Base-by-base conservation (phyloP, 2,329 filamentous ascomycete genomes). In the Trichoderma atroviride region DNA sequence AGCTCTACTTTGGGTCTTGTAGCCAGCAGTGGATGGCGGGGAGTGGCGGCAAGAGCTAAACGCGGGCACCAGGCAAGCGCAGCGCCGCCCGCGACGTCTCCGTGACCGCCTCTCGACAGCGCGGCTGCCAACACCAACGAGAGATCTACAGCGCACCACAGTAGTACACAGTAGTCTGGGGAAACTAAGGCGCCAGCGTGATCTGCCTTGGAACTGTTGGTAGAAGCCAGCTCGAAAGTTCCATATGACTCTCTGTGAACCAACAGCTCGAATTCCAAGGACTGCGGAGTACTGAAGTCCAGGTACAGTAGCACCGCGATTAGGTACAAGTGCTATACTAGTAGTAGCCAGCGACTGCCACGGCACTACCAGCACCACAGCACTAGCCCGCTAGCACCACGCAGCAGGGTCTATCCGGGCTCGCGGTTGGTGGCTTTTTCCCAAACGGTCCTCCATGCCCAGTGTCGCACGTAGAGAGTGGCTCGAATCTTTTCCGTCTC, bases 351-450 rank as follows among this genome's bases (percentile, higher is more conserved):
- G 27, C 27, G 40, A n/a, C 40, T n/a, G 40, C 40, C 40, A 43
- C 40, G 40, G 40, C 40, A 43, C 16, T 40, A 40, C 37, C 14
- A 40, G 37, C 14, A 40, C 40, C 10, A 43, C 14, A 40, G 37
- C 14, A 40, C 40, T n/a, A 43, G 40, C 6, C 40, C 40, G 40
- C 40, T 43, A 43, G 40, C 24, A 55, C 53, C 14, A 35, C 19
- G 29, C 19, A 29, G 47, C 63, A 58, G 63, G 63, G 63, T 57
- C 4, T 35, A 35, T 66, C 63, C 53, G 53, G 29, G 60, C 60
- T 63, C 47, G 33, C 61, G 61, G 63, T 67, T 67, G 63, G 63
- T 67, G 63, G 63, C 63, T 52, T 67, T 67, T 67, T 67, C 62
- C 55, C 10, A 66, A 56, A 57, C 63, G 53, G 63, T 52, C 62